Base-by-base conservation (phyloP, 176 grass and related monocot genomes). In the Alloteropsis semialata region DNA sequence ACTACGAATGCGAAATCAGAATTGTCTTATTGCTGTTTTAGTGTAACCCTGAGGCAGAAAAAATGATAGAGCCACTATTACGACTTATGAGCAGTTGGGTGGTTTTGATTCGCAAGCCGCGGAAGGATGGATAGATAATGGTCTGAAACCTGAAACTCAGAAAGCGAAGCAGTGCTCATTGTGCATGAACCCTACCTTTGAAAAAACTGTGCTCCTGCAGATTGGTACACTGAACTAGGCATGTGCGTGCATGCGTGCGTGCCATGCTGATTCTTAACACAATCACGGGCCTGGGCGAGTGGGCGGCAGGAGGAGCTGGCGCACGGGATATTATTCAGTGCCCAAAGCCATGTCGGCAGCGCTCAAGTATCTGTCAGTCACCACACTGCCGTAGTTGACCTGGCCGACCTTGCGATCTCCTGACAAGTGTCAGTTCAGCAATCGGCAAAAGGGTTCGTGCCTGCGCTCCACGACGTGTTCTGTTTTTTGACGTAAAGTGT, bases 311-410 rank as follows among this genome's bases (percentile, higher is more conserved):
- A 61, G 62, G 43, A 51, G 61, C 59, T 36, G 39, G 24, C 30
- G 45, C 72, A 21, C 45, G 12, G 50, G 15, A 14, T 77, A 73
- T 57, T 67, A 49, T 53, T 86, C 81, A 67, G 66, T 33, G 81
- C 33, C 74, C 28, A 64, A 88, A 37, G 75, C 77, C 64, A 85
- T 85, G 77, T 89, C 88, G 88, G 77, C 88, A 77, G 39, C 5
- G 77, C 51, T 81, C 63, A 61, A 85, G 83, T 56, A 45, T 76
- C 45, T 90, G 44, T 82, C 82, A 77, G 82, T 18, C 60, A 17
- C 59, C 72, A 68, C 48, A 65, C 36, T 43, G 42, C 36, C 25
- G 12, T 16, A 55, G 78, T 81, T 81, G 64, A 81, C 48, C 48
- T 69, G 64, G 63, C 14, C 42, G 3, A 9, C 56, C 48, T 24